Base-by-base conservation (phyloP, 805 yeast species). In the Wickerhamomyces chambardii region DNA sequence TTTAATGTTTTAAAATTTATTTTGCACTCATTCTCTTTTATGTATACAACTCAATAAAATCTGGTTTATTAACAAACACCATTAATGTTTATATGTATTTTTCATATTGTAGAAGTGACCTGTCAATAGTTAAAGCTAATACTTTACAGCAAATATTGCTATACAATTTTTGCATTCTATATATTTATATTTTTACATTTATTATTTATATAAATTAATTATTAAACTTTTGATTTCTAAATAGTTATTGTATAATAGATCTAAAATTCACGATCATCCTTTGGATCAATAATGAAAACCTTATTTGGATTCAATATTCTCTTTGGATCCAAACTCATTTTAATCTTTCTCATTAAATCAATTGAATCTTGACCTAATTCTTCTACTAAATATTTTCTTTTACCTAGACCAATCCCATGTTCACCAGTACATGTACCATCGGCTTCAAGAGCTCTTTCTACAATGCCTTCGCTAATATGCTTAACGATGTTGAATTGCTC, bases 391-490 rank as follows among this genome's bases (percentile, higher is more conserved):
- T 64, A 70, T 19, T 68, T 68, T 40, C 86, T 58, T 50, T 84
- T 84, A 24, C 84, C 83, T 29, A 78, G 63, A 3, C 92, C 94
- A 31, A 84, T 69, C 5, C 92, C 94, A 48, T 83, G 90, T 48
- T 83, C 92, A 19, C 92, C 92, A 6, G 85, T 78, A 41, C 84
- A 75, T 2, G 94, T 83, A 2, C 92, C 92, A 35, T 83, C 92
- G 26, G 75, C 66, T 4, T 59, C 66, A 15, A 84, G 59, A 0
- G 87, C 92, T 30, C 76, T 51, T 32, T 65, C 48, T 36, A 79
- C 79, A 76, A 83, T 73, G 37, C 68, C 61, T 21, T 66, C 61
- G 15, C 78, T 74, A 15, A 79, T 48, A 15, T 51, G 46, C 36
- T 70, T 68, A 8, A 77, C 77, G 15, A 49, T 53, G 3, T 57